phyloP scores from a whole-genome alignment of 2,329 filamentous ascomycete genomes.

The Neophaeococcomyces mojaviensis region DNA sequence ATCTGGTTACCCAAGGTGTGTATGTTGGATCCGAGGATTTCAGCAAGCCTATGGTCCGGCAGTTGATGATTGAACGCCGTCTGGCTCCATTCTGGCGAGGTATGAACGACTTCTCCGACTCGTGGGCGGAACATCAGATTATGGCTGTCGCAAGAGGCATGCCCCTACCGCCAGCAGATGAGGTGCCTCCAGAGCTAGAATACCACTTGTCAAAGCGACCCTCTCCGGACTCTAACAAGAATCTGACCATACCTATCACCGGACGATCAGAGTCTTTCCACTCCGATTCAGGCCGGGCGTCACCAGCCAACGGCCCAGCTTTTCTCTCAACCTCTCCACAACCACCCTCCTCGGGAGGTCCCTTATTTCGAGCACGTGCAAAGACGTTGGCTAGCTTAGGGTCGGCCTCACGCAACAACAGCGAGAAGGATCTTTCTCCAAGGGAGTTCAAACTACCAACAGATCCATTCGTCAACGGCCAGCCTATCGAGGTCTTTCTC shows the following conservation, averaged over 20 bases:
- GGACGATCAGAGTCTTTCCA: slow-evolving; percentile 69
- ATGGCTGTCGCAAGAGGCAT: slow-evolving; percentile 80
- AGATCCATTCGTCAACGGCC: slow-evolving; percentile 88
- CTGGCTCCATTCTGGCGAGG: slow-evolving; percentile 95
- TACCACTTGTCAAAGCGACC: slow-evolving; percentile 44
- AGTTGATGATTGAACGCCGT: slow-evolving; percentile 87
- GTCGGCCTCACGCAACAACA: slow-evolving; percentile 65
- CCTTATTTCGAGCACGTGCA: slow-evolving; percentile 67
- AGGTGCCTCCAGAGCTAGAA: slow-evolving; percentile 64
- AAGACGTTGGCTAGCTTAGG: slow-evolving; percentile 83
- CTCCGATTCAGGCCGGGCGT: slow-evolving; percentile 60
- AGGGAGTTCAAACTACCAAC: slow-evolving; percentile 72
- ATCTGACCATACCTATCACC: slow-evolving; percentile 70
- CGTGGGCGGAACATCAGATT: slow-evolving; percentile 93
- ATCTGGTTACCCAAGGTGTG: slow-evolving; percentile 84
- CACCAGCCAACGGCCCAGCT: slow-evolving; percentile 56
- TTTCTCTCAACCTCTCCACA: slow-evolving; percentile 51
- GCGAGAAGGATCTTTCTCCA: slow-evolving; percentile 63
- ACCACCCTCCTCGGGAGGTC: slow-evolving; percentile 38
- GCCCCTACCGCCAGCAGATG: slow-evolving; percentile 74
- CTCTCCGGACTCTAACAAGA: slow-evolving; percentile 43
- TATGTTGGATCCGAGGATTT: slow-evolving; percentile 93
- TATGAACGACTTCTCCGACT: slow-evolving; percentile 76
- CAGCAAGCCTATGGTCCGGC: slow-evolving; percentile 77
- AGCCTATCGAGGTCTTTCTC: slow-evolving; percentile 81